A percentile compares a stretch with the other conserved stretches of the same genome.
Evolutionary conservation across 805 yeast species (phyloP).

Genomic region (Cyberlindnera veronae): DNA sequence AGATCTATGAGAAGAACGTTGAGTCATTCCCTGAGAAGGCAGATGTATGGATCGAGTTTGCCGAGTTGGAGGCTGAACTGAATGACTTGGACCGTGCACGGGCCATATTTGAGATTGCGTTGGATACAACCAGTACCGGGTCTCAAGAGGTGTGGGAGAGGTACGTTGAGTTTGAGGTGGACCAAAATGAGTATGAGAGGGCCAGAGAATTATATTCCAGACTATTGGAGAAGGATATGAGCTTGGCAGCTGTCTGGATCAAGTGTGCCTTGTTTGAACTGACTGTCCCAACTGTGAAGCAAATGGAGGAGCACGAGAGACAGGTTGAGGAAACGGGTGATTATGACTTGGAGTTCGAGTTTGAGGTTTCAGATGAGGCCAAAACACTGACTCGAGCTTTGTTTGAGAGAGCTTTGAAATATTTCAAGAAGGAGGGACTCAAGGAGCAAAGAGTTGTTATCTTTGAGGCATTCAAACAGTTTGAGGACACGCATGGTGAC

Average conservation of each 20-base stretch:
- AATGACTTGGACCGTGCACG: slow-evolving; percentile 70
- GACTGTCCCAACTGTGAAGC: slow-evolving; percentile 54
- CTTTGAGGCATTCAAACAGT: slow-evolving; percentile 58
- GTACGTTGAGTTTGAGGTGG: slow-evolving; percentile 58
- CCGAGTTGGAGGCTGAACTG: slow-evolving; percentile 61
- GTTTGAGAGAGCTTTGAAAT: slow-evolving; percentile 50
- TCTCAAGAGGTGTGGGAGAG: slow-evolving; percentile 30
- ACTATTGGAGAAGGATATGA: slow-evolving; percentile 31
- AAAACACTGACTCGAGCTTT: slow-evolving; percentile 47
- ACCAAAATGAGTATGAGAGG: slow-evolving; percentile 50
- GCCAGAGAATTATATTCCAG: slow-evolving; percentile 52
- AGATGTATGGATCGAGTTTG: slow-evolving; percentile 58
- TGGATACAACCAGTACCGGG: slow-evolving; percentile 26
- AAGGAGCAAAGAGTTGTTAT: slow-evolving; percentile 48
- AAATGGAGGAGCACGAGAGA: slow-evolving; percentile 35
- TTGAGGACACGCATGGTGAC: slow-evolving; percentile 63
- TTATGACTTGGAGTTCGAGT: slow-evolving; percentile 46
- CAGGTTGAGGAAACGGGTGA: slow-evolving; percentile 28
- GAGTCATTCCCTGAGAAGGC: slow-evolving; percentile 41
- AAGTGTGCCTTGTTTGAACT: slow-evolving; percentile 70
- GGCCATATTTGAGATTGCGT: slow-evolving; percentile 56
- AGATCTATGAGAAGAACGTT: slow-evolving; percentile 63
- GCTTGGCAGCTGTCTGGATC: slow-evolving; percentile 50
- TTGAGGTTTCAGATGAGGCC: slow-evolving; percentile 49
- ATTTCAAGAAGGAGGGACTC: slow-evolving; percentile 36